phyloP scores from a whole-genome alignment of 352 stramenopile species.

The Globisporangium sylvaticum region DNA sequence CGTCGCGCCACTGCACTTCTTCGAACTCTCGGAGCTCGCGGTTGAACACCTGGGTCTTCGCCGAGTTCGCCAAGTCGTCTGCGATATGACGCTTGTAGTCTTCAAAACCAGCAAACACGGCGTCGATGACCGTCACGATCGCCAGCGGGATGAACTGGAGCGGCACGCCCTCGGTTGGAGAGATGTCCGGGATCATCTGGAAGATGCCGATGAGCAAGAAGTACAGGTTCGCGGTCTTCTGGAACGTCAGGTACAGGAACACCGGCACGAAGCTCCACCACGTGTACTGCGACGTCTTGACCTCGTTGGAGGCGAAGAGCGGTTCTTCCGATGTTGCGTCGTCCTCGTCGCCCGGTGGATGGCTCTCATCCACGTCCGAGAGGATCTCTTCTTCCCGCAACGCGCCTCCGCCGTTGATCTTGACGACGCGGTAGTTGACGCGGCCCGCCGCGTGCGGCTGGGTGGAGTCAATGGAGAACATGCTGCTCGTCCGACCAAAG shows the following conservation, averaged over 20 bases:
- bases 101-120: conserved; percentile 77
- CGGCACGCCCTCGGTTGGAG: conserved; percentile 72
- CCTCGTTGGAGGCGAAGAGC: conserved; percentile 70
- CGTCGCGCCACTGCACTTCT: conserved; percentile 74
- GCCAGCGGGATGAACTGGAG: conserved; percentile 79
- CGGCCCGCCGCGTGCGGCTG: conserved; percentile 8
- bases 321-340: conserved; percentile 23
- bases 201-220: conserved; percentile 88
- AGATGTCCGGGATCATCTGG: conserved; percentile 82
- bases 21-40: conserved; percentile 81
- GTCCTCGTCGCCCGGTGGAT: background rate
- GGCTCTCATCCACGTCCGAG: conserved; percentile 13
- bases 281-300: conserved; percentile 86
- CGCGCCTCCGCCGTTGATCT: conserved; percentile 49
- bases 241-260: conserved; percentile 85
- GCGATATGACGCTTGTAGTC: conserved; percentile 82
- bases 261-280: conserved; percentile 88
- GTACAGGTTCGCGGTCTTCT: conserved; percentile 87
- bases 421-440: conserved; percentile 68
- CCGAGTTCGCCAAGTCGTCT: conserved; percentile 71
- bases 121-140: conserved; percentile 84
- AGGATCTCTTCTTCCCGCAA: conserved; percentile 12
- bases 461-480: conserved; percentile 61
- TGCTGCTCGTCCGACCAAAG: conserved; percentile 45
- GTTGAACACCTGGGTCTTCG: conserved; percentile 65